Conservation (phyloP, 768 basidiomycete genomes). For the Macrolepiota fuliginosa region DNA sequence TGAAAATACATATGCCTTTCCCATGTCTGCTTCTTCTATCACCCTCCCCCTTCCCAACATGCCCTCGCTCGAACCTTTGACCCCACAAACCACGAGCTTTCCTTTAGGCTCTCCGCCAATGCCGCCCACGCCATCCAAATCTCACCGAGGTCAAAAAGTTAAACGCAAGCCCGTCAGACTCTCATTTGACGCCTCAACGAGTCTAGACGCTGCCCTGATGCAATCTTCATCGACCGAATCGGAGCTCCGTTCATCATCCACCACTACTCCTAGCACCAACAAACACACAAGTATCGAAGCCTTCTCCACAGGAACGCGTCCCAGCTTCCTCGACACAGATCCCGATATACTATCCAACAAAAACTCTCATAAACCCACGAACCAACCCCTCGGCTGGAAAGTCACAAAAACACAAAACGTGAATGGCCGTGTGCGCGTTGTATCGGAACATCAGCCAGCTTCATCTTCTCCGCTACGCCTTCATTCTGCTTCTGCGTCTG, state of each 20-base stretch:
- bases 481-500: not conserved
- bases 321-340: slow-evolving; percentile 8
- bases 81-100: not conserved
- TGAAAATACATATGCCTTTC: too few relatives aligned
- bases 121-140: not conserved
- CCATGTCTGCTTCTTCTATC: too few relatives aligned
- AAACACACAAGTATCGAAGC: not conserved
- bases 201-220: not conserved
- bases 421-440: slow-evolving; percentile 5
- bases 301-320: not conserved
- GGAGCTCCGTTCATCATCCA: not conserved
- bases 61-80: not conserved
- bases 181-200: not conserved
- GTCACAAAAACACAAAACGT: slow-evolving; percentile 3
- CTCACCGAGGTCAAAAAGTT: not conserved
- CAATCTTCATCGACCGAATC: not conserved
- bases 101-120: not conserved
- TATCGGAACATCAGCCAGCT: slow-evolving; percentile 3
- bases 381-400: not conserved
- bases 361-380: not conserved
- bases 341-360: not conserved
- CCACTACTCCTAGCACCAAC: not conserved
- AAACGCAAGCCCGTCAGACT: slow-evolving; percentile 10
- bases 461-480: slow-evolving; percentile 1
- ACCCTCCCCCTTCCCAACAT: not conserved